These are phyloP conservation scores for Citropsis articulata DNA, from an alignment of 345 rosid genomes.

Conservation along the genomic window DNA sequence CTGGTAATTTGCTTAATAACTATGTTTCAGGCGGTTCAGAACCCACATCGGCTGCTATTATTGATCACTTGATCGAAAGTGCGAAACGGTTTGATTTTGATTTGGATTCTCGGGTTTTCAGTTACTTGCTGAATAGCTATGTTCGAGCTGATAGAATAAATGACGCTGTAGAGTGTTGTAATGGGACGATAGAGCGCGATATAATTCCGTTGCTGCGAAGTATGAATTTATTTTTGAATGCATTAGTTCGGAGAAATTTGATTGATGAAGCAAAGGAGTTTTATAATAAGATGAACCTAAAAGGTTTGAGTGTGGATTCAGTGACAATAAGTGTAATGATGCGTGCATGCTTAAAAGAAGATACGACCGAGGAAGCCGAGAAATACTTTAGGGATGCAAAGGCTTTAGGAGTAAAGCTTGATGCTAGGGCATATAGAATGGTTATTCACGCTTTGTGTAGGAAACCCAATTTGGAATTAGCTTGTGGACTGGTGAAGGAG, in stretches of 20 bases:
- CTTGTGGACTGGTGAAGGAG: conserved; percentile 52
- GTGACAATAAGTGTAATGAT: conserved; percentile 40
- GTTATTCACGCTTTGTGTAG: conserved; percentile 47
- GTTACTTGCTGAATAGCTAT: conserved; percentile 61
- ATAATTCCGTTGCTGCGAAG: conserved; percentile 30
- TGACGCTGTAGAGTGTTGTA: conserved; percentile 41
- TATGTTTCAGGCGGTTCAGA: conserved; percentile 35
- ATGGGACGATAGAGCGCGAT: conserved; percentile 43
- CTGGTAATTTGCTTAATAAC: conserved; percentile 37
- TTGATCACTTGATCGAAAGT: conserved; percentile 41
- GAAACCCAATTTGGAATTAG: conserved; percentile 38
- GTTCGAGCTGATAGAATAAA: conserved; percentile 32
- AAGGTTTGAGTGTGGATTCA: conserved; percentile 47
- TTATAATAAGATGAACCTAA: conserved; percentile 43
- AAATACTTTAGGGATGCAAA: conserved; percentile 38
- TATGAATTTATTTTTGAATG: conserved; percentile 41
- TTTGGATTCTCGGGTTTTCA: conserved; percentile 40
- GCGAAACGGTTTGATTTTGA: conserved; percentile 42
- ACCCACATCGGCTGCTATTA: conserved; percentile 30
- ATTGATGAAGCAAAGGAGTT: conserved; percentile 40
- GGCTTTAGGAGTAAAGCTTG: conserved; percentile 50
- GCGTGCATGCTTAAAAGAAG: conserved; percentile 53
- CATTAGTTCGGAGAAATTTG: conserved; percentile 42
- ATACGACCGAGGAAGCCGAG: conserved; percentile 48
- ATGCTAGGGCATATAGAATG: conserved; percentile 37